These are phyloP conservation scores for Penicillium nucicola DNA, from an alignment of 495 filamentous ascomycete species.

Conservation along the genomic window DNA sequence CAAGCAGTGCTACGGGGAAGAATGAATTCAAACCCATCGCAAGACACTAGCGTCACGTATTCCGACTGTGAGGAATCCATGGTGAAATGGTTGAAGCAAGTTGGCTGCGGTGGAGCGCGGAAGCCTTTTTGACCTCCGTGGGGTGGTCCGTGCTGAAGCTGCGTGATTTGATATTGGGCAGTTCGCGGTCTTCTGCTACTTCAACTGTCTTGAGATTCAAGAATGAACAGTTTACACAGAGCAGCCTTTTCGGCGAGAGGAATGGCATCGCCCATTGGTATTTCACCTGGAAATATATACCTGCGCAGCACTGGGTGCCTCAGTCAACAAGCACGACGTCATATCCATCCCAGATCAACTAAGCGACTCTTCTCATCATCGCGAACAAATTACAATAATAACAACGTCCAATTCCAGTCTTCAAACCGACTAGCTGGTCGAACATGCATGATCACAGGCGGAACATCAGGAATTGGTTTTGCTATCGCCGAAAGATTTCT, in stretches of 20 bases:
- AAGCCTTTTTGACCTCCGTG: constrained; percentile 1
- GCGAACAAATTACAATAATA: not conserved
- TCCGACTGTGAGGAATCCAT: constrained; percentile 24
- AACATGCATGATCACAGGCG: constrained; percentile 59
- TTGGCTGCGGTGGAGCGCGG: not conserved
- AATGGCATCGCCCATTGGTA: not conserved
- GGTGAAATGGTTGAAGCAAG: constrained; percentile 8
- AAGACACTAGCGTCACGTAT: constrained; percentile 83
- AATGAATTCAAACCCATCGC: constrained; percentile 86
- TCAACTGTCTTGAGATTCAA: not conserved
- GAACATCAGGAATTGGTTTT: constrained; percentile 62
- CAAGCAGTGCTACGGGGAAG: constrained; percentile 73
- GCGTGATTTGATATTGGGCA: not conserved
- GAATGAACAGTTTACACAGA: not conserved
- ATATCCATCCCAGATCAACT: not conserved
- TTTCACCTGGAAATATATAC: not conserved
- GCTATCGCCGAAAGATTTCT: constrained; percentile 68
- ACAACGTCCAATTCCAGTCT: constrained; percentile 1
- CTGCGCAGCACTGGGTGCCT: not conserved
- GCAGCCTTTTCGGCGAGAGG: not conserved
- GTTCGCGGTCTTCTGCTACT: not conserved
- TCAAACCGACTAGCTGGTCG: constrained; percentile 36
- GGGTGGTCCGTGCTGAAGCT: constrained; percentile 28
- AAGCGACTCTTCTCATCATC: constrained; percentile 13
- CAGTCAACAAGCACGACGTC: not conserved